Evolutionary conservation across 1,284 basidiomycete genomes (phyloP), one percentile per base, ranked within the genome.

Genomic region (Pyrrhoderma lamaoense): DNA sequence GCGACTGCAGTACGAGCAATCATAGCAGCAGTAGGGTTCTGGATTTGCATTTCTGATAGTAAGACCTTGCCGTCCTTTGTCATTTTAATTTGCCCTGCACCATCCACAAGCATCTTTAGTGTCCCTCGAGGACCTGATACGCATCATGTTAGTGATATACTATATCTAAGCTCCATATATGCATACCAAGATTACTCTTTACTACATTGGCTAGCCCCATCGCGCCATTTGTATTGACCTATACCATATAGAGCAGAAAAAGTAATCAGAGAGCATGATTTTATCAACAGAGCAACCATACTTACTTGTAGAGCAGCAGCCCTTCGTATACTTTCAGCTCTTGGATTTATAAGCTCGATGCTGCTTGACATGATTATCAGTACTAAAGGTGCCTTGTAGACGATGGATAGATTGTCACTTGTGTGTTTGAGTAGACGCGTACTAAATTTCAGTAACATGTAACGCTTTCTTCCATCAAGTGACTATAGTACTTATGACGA

Each of bases 11-110:
- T 98, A 52, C 94, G 83, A 38, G 96, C 96, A 65, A 99, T 95
- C 93, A 99, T 97, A 39, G 96, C 94, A 8, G 96, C 96, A 8
- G 96, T 99, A 16, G 96, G 96, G 69, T 99, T 99, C 67, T 96
- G 93, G 63, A 99, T 99, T 75, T 99, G 96, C 96, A 99, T 99
- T 74, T 99, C 96, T 39, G 94, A 97, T 51, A 99, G 78, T 51
- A 99, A 74, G 42, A 98, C 95, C 73, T 99, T 99, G 61, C 96
- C 96, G 65, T 99, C 96, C 75, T 99, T 99, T 61, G 96, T 99
- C 91, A 99, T 96, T 79, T 98, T 99, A 70, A 99, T 94, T 74
- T 96, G 93, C 13, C 96, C 96, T n/a, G 94, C 79, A 54, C 96
- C 96, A 69, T 99, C 96, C 44, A 99, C 96, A 43, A 99, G 84